A percentile compares a stretch with the other conserved stretches of the same genome.
Conservation (phyloP, 345 rosid genomes). For the Hypericum perforatum region DNA sequence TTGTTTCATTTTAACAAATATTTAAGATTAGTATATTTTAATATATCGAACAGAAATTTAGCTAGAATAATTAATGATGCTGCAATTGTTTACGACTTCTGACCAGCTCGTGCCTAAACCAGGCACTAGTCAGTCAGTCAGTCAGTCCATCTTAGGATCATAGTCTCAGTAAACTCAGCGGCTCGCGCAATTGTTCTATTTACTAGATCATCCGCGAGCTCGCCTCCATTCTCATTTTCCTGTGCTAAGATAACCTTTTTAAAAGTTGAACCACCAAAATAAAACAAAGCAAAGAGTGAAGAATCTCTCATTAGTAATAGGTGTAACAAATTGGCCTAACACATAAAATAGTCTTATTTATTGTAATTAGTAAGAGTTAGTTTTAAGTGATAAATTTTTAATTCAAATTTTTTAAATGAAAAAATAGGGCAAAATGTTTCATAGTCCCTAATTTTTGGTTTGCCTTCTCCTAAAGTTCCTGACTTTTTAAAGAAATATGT, state of each 20-base stretch:
- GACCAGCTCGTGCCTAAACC: constrained; percentile 55
- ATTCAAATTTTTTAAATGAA: no score
- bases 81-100: constrained; percentile 21
- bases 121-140: constrained; percentile 63
- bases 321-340: no score
- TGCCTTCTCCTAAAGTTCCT: no score
- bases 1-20: no score
- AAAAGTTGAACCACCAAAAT: background rate
- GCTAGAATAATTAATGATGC: background rate
- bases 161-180: constrained; percentile 40
- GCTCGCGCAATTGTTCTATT: constrained; percentile 36
- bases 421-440: no score
- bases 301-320: constrained; percentile 12
- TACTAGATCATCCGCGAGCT: constrained; percentile 31
- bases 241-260: constrained; percentile 10
- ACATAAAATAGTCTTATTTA: no score
- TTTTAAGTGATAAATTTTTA: no score
- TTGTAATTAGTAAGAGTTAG: no score
- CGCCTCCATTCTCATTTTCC: constrained; percentile 21
- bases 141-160: constrained; percentile 57
- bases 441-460: no score
- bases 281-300: constrained; percentile 12
- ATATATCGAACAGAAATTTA: no score
- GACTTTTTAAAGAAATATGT: no score
- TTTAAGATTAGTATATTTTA: no score